Conservation (phyloP, 148 eudicot species). For the Agrostemma githago region DNA sequence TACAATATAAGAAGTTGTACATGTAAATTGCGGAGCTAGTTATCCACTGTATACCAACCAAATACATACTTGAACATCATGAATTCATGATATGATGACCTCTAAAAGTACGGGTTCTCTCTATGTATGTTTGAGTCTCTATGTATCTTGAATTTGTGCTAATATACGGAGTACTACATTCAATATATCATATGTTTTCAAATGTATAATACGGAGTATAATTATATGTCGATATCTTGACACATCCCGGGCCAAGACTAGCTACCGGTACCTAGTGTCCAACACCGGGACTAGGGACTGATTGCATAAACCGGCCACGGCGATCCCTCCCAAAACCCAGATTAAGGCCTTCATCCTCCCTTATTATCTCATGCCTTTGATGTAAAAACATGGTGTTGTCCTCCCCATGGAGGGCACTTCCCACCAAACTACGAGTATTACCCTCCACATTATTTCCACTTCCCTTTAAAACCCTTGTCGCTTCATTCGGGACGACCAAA, state of each 20-base stretch:
- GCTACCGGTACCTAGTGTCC: slow-evolving; percentile 25
- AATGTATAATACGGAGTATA: background rate
- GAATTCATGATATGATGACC: too few species aligned
- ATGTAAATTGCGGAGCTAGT: too few species aligned
- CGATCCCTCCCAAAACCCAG: background rate
- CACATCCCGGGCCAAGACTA: too few species aligned
- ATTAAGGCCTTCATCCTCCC: background rate
- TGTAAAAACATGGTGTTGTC: background rate
- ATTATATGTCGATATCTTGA: too few species aligned
- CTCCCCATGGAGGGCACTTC: slow-evolving; percentile 12
- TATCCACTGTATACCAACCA: too few species aligned
- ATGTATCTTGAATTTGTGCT: too few species aligned
- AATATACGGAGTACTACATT: too few species aligned
- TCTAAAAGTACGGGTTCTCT: too few species aligned
- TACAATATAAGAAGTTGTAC: too few species aligned
- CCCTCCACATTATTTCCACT: background rate
- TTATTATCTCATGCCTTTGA: background rate
- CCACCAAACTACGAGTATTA: background rate
- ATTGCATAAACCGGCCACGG: slow-evolving; percentile 18
- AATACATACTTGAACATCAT: too few species aligned
- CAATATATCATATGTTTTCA: too few species aligned
- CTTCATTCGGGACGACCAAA: background rate
- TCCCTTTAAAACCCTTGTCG: slow-evolving; percentile 7
- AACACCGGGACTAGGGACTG: slow-evolving; percentile 31
- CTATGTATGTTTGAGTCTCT: too few species aligned